A percentile compares a stretch with the other conserved stretches of the same genome.
phyloP scores from a whole-genome alignment of 2,329 filamentous ascomycete species.

The Chaetomium sp. region DNA sequence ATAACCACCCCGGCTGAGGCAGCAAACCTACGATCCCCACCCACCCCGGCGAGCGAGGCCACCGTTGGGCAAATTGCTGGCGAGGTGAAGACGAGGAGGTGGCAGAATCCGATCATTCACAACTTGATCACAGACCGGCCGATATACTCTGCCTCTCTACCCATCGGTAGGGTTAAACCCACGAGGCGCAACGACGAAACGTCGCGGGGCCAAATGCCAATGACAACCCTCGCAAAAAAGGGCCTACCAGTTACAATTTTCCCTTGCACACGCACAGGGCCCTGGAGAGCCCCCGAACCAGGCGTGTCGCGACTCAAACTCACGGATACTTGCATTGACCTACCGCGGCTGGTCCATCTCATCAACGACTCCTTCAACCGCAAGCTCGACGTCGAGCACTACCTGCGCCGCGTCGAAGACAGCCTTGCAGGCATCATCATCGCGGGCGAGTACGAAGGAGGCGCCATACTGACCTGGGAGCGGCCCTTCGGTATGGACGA shows the following conservation, averaged over 20 bases:
- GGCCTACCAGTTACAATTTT: slow-evolving; percentile 88
- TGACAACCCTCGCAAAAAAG: slow-evolving; percentile 80
- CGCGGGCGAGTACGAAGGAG: slow-evolving; percentile 94
- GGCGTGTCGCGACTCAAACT: slow-evolving; percentile 66
- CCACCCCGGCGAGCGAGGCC: slow-evolving; percentile 24
- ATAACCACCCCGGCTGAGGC: slow-evolving; percentile 87
- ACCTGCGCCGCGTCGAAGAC: slow-evolving; percentile 76
- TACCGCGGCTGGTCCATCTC: slow-evolving; percentile 77
- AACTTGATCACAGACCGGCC: slow-evolving; percentile 96
- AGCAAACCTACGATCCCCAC: slow-evolving; percentile 58
- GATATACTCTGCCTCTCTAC: slow-evolving; percentile 86
- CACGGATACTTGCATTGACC: slow-evolving; percentile 78
- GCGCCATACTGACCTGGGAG: slow-evolving; percentile 95
- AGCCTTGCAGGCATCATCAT: slow-evolving; percentile 90
- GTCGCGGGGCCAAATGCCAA: slow-evolving; percentile 39
- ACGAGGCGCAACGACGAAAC: slow-evolving; percentile 23
- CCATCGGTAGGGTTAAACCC: slow-evolving; percentile 64
- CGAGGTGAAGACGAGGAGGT: slow-evolving; percentile 57
- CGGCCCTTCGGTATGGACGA: slow-evolving; percentile 62
- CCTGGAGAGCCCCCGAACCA: slow-evolving; percentile 69
- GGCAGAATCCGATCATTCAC: slow-evolving; percentile 85
- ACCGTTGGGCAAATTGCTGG: slow-evolving; percentile 52
- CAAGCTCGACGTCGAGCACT: slow-evolving; percentile 80
- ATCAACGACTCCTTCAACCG: slow-evolving; percentile 93
- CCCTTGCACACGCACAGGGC: slow-evolving; percentile 65